phyloP scores from a whole-genome alignment of 371 early-diverging fungal species.

The Funneliformis caledonium region DNA sequence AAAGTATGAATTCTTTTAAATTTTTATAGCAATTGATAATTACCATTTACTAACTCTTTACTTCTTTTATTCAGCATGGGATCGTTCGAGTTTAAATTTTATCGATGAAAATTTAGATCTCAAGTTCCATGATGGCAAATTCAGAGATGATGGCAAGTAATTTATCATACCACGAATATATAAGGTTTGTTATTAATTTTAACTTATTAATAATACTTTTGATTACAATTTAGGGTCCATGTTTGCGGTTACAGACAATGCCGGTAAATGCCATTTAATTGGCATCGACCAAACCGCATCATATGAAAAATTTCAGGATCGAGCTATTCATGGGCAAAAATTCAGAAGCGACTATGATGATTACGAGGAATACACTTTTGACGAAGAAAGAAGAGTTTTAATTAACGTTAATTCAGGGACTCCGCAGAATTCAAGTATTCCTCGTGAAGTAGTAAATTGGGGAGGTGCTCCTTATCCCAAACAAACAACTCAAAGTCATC shows the following conservation, averaged over 20 bases:
- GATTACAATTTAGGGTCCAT: not conserved
- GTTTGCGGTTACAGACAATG: conserved; percentile 12
- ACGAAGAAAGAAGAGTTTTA: not conserved
- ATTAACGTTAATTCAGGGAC: not conserved
- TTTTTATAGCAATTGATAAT: not conserved
- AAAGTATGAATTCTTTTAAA: conserved; percentile 18
- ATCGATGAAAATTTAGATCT: not conserved
- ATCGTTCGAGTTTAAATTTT: not conserved
- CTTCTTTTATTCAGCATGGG: not conserved
- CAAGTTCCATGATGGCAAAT: conserved; percentile 8
- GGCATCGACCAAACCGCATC: not conserved
- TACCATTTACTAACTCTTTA: not conserved
- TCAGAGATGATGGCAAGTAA: not conserved
- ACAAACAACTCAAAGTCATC: not conserved
- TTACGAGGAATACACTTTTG: not conserved
- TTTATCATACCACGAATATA: not conserved
- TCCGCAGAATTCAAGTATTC: not conserved
- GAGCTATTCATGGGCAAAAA: not conserved
- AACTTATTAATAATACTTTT: not conserved
- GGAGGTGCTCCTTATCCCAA: not conserved
- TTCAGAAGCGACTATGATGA: not conserved
- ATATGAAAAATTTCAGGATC: not conserved
- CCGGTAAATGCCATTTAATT: conserved; percentile 26
- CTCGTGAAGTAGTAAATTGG: not conserved
- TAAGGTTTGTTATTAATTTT: not conserved